Conservation (phyloP, 2,329 filamentous ascomycete species). For the Amauroascus verrucosus region DNA sequence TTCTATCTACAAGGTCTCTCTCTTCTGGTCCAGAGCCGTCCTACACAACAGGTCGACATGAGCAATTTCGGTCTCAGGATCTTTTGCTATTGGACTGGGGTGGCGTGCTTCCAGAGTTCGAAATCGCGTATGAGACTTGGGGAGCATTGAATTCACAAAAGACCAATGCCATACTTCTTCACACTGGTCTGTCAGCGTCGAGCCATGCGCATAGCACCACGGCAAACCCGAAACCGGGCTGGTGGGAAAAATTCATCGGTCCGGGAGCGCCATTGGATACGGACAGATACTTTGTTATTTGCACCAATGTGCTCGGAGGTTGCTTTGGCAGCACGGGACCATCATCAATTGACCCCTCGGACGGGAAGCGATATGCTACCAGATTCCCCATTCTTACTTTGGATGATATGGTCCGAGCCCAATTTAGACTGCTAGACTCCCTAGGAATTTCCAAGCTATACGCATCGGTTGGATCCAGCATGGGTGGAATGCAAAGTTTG, state of each 20-base stretch:
- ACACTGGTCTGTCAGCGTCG: slow-evolving; percentile 92
- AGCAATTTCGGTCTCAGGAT: slow-evolving; percentile 61
- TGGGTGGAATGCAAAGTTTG: slow-evolving; percentile 97
- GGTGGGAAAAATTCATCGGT: slow-evolving; percentile 99
- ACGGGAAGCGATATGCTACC: slow-evolving; percentile 82
- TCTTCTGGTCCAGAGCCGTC: slow-evolving; percentile 80
- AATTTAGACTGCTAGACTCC: slow-evolving; percentile 76
- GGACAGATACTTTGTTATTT: slow-evolving; percentile 83
- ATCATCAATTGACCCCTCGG: slow-evolving; percentile 73
- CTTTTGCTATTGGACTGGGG: slow-evolving; percentile 88
- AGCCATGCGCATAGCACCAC: slow-evolving; percentile 93
- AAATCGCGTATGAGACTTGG: slow-evolving; percentile 91
- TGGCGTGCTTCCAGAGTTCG: slow-evolving; percentile 76
- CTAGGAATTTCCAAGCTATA: slow-evolving; percentile 70
- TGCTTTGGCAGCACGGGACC: slow-evolving; percentile 95
- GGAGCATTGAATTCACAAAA: slow-evolving; percentile 66
- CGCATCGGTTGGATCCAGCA: slow-evolving; percentile 88
- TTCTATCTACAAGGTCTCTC: slow-evolving; percentile 56
- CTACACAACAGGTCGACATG: slow-evolving; percentile 82
- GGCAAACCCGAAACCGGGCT: slow-evolving; percentile 75
- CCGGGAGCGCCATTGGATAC: slow-evolving; percentile 78
- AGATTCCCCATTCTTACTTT: slow-evolving; percentile 92
- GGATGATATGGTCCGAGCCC: slow-evolving; percentile 94
- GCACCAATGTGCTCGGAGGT: slow-evolving; percentile 91
- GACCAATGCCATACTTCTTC: slow-evolving; percentile 81